Percentiles rank a stretch among this genome's conserved stretches.
Evolutionary conservation across 371 early-diverging fungal species (phyloP).

Genomic region (Polyrhizophydium stewartii): DNA sequence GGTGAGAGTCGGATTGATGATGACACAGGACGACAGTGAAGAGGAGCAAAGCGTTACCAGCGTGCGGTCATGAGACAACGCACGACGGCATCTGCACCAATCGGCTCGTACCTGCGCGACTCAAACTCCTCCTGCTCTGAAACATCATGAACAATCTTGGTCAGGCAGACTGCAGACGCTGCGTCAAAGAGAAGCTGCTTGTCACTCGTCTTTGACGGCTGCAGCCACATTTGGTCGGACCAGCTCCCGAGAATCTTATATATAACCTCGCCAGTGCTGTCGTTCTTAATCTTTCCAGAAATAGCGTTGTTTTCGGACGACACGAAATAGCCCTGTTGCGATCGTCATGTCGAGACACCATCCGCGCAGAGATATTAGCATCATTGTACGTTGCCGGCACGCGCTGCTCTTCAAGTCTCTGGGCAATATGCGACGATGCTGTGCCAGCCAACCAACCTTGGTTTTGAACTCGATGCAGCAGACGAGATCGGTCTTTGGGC

Average conservation of each 20-base stretch:
- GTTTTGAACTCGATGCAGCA: conserved; percentile 88
- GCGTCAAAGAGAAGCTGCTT: conserved; percentile 69
- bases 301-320: conserved; percentile 73
- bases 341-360: background rate
- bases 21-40: no score
- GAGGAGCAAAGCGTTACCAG: no score
- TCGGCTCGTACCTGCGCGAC: conserved; percentile 58
- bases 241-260: conserved; percentile 85
- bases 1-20: background rate
- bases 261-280: conserved; percentile 69
- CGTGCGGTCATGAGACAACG: no score
- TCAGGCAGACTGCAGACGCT: conserved; percentile 52
- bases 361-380: background rate
- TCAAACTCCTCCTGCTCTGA: conserved; percentile 77
- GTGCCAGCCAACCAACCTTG: conserved; percentile 78
- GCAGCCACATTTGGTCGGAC: conserved; percentile 51
- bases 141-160: conserved; percentile 68
- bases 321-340: conserved; percentile 69
- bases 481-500: conserved; percentile 66
- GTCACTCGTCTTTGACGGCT: conserved; percentile 26
- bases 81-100: no score
- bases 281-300: conserved; percentile 75
- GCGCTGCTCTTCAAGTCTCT: no score
- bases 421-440: no score
- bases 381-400: background rate